Base-by-base conservation (phyloP, 352 stramenopile genomes). In the Stramenopiles sp. region DNA sequence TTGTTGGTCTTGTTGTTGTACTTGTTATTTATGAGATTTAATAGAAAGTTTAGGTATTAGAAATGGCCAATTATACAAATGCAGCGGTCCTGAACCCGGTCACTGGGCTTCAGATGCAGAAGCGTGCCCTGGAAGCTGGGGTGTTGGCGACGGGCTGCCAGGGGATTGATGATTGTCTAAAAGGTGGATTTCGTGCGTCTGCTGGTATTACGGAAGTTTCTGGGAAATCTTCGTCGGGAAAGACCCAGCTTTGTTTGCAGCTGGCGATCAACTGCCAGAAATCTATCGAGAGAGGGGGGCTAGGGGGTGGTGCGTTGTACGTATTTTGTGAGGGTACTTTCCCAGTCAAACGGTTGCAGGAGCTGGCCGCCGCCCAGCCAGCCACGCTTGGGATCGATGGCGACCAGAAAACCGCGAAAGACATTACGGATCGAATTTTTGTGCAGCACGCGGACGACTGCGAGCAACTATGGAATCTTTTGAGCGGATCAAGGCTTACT, bases 281-380 rank as follows among this genome's bases (percentile, higher is more conserved):
- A 25, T 25, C 43, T 18, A 18, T 53, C 12, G 25, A 53, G 12
- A 25, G 25, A 25, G 25, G 12, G 12, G 43, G 43, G 43, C 43
- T 25, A 53, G 25, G 25, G 43, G 12, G 25, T 53, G 43, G 43
- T 18, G 25, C 25, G 25, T 53, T 53, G 43, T 53, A 53, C 25
- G 25, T 53, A 53, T 53, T 53, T 53, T 53, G 43, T 53, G 43
- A 53, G 25, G 43, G 43, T 25, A 53, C 43, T 53, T 53, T 53
- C 25, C 43, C 43, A 18, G 25, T 53, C 25, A 53, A 53, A 18
- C 43, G 43, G 12, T 53, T 53, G 43, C 12, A 53, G 25, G 43
- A 53, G 12, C 43, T 53, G 12, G 43, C 43, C 12, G 25, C 12
- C 43, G 25, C 12, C 25, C 12, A 53, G 25, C n/a, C n/a, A n/a